These are phyloP conservation scores for Tricholoma hemisulphureum DNA, from an alignment of 768 basidiomycete species.

Conservation along the genomic window DNA sequence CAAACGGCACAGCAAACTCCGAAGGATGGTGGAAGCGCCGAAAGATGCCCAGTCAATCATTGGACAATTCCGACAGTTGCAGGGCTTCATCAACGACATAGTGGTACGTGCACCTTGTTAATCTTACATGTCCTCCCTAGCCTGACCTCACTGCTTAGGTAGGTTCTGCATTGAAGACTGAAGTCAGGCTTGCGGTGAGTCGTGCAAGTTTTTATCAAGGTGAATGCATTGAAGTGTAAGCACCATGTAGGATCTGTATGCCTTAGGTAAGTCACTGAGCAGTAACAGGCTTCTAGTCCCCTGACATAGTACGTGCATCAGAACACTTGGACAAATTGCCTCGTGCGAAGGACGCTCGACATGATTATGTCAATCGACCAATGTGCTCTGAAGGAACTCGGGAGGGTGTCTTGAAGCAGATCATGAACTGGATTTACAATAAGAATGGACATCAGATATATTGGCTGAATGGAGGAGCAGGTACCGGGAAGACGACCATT, in stretches of 20 bases:
- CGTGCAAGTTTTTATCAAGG: neutral
- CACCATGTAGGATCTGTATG: constrained; percentile 12
- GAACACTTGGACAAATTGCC: constrained; percentile 18
- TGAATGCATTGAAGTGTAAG: neutral
- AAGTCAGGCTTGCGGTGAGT: constrained; percentile 15
- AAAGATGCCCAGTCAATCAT: constrained; percentile 10
- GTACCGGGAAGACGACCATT: constrained; percentile 26
- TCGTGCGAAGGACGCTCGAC: constrained; percentile 16
- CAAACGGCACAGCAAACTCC: constrained; percentile 8
- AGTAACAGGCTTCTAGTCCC: neutral
- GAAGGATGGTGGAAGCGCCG: constrained; percentile 13
- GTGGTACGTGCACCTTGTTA: neutral
- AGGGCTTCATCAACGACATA: constrained; percentile 12
- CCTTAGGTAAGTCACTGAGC: constrained; percentile 6
- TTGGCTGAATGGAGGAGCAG: constrained; percentile 24
- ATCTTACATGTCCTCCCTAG: neutral
- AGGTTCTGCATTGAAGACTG: constrained; percentile 15
- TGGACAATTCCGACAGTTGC: constrained; percentile 10
- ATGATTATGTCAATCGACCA: constrained; percentile 15
- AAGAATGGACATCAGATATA: constrained; percentile 17
- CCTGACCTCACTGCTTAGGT: neutral
- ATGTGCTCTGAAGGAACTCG: constrained; percentile 22
- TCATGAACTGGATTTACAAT: constrained; percentile 20
- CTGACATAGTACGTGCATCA: neutral
- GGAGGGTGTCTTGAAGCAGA: constrained; percentile 16